phyloP scores from a whole-genome alignment of 345 rosid species.

The Psidium friedrichsthalianum region DNA sequence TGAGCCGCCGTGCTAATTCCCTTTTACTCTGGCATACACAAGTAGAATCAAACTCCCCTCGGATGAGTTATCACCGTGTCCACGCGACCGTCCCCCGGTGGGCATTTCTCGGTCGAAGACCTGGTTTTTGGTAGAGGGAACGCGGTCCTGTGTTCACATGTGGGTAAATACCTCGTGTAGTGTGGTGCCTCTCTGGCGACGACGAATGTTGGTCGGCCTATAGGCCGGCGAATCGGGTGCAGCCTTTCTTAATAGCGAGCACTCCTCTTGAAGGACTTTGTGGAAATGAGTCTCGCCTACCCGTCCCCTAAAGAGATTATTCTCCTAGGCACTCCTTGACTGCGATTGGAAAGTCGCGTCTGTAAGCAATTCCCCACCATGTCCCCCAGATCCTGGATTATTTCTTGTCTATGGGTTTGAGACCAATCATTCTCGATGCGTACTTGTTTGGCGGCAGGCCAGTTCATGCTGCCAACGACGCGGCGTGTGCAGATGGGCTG shows the following conservation, averaged over 20 bases:
- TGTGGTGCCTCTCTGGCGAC: constrained; percentile 91
- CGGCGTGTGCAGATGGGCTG: constrained; percentile 96
- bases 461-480: constrained; percentile 98
- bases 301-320: constrained; percentile 96
- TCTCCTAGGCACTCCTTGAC: constrained; percentile 53
- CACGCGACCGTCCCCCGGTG: constrained; percentile 84
- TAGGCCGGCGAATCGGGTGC: constrained; percentile 45
- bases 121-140: constrained; percentile 14
- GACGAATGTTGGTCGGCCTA: constrained; percentile 63
- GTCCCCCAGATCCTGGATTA: constrained; percentile 70
- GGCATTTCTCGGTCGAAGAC: too few relatives aligned
- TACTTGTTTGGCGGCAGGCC: constrained; percentile 98
- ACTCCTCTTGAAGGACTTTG: constrained; percentile 67
- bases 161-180: too few relatives aligned
- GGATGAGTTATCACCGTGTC: constrained; percentile 90
- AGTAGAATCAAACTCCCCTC: constrained; percentile 84
- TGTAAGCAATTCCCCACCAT: constrained; percentile 84
- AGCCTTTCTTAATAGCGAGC: constrained; percentile 56
- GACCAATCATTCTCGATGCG: constrained; percentile 82
- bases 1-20: constrained; percentile 94
- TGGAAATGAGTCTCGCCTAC: constrained; percentile 90
- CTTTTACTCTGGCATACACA: constrained; percentile 92
- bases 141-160: too few relatives aligned
- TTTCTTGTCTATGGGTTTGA: constrained; percentile 93
- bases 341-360: constrained; percentile 63